These are phyloP conservation scores for Lipomyces kockii DNA, from an alignment of 805 yeast species.

Conservation along the genomic window DNA sequence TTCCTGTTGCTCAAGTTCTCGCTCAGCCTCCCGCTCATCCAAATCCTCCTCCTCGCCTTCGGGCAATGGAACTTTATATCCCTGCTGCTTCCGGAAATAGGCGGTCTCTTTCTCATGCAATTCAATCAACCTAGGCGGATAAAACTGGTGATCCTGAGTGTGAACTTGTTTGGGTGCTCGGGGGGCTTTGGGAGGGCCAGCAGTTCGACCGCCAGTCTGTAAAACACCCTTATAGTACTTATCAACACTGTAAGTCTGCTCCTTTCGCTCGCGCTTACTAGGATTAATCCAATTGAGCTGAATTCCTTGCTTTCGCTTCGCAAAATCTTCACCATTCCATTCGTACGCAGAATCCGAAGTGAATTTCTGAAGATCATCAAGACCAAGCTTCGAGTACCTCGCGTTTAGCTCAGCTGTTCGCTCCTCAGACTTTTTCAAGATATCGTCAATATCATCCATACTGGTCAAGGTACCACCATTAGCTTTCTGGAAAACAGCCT, in stretches of 20 bases:
- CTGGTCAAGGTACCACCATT: conserved; percentile 42
- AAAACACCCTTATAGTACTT: conserved; percentile 82
- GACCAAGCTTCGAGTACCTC: conserved; percentile 81
- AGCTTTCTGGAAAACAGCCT: conserved; percentile 70
- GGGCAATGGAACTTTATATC: conserved; percentile 62
- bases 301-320: conserved; percentile 50
- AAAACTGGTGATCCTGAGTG: conserved; percentile 89
- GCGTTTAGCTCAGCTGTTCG: conserved; percentile 79
- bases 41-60: conserved; percentile 52
- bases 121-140: conserved; percentile 73
- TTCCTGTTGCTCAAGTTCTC: conserved; percentile 68
- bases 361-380: conserved; percentile 91
- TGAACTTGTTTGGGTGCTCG: conserved; percentile 83
- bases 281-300: conserved; percentile 78
- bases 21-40: conserved; percentile 54
- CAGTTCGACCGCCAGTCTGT: conserved; percentile 68
- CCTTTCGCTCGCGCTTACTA: conserved; percentile 59
- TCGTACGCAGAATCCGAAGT: conserved; percentile 90
- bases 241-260: conserved; percentile 83
- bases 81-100: conserved; percentile 69
- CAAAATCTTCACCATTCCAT: conserved; percentile 92
- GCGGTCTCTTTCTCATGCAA: conserved; percentile 81
- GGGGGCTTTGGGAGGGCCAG: conserved; percentile 59
- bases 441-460: conserved; percentile 73
- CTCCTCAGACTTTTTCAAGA: conserved; percentile 77